Percentiles rank a stretch among this genome's conserved stretches.
phyloP scores from a whole-genome alignment of 2,329 filamentous ascomycete genomes.

The Penicillium sp. region DNA sequence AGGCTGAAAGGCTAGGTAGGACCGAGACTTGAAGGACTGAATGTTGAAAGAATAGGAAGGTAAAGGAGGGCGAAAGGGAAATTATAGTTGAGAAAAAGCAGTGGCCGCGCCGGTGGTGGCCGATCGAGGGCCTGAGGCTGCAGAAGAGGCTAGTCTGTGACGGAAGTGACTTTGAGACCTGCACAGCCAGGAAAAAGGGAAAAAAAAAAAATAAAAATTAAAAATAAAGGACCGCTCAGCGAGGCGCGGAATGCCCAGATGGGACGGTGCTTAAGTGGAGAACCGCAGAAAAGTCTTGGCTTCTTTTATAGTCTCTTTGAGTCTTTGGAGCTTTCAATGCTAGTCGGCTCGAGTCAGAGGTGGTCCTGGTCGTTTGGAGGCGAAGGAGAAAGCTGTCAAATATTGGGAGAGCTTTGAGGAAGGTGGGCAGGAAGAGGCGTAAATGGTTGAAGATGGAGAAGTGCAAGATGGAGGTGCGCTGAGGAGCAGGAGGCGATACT shows the following conservation, averaged over 20 bases:
- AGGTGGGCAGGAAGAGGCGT: constrained; percentile 13
- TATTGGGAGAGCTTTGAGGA: constrained; percentile 8
- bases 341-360: constrained; percentile 10
- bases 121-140: constrained; percentile 31
- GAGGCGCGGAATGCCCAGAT: constrained; percentile 29
- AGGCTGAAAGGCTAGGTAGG: constrained; percentile 29
- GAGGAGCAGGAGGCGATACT: constrained; percentile 9
- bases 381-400: neutral
- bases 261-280: constrained; percentile 27
- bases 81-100: constrained; percentile 24
- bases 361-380: constrained; percentile 5
- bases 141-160: constrained; percentile 22
- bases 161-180: constrained; percentile 26
- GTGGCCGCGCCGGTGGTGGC: constrained; percentile 25
- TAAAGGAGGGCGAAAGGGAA: constrained; percentile 16
- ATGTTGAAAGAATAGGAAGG: constrained; percentile 16
- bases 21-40: constrained; percentile 15
- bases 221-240: constrained; percentile 19
- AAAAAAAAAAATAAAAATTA: constrained; percentile 14
- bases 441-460: neutral
- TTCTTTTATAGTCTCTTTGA: constrained; percentile 16
- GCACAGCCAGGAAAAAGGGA: constrained; percentile 13
- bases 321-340: constrained; percentile 10
- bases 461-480: neutral
- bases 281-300: constrained; percentile 26